Conservation (phyloP, 2,329 filamentous ascomycete genomes). For the Fulvia fulva region DNA sequence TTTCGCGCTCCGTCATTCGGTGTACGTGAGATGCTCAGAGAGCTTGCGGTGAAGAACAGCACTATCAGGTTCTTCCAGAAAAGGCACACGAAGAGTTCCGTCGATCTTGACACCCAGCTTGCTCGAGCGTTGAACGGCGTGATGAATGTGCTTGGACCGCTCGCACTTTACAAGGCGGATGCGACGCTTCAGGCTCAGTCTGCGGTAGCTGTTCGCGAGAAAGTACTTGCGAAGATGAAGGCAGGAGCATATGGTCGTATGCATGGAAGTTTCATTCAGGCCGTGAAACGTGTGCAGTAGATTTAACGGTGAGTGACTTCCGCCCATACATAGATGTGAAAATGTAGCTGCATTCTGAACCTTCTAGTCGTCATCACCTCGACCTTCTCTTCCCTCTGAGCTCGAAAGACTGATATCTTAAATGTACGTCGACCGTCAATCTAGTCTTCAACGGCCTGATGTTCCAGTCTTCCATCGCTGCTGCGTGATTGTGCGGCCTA, state of each 20-base stretch:
- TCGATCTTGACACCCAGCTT: neutral
- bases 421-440: too few relatives aligned
- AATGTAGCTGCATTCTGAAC: too few relatives aligned
- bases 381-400: too few relatives aligned
- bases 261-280: neutral
- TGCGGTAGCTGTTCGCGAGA: neutral
- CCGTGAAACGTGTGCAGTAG: neutral
- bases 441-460: too few relatives aligned
- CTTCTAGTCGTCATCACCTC: too few relatives aligned
- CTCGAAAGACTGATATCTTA: too few relatives aligned
- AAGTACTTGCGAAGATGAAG: neutral
- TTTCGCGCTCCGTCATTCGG: constrained; percentile 6
- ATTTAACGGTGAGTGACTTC: too few relatives aligned
- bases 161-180: neutral
- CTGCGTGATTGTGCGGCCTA: too few relatives aligned
- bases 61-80: neutral
- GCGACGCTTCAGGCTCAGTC: neutral
- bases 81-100: neutral
- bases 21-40: neutral
- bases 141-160: neutral
- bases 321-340: too few relatives aligned
- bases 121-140: neutral
- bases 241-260: neutral
- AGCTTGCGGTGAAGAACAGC: neutral
- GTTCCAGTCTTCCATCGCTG: too few relatives aligned